Conservation (phyloP, 1,284 basidiomycete genomes). For the Austropuccinia psidii region DNA sequence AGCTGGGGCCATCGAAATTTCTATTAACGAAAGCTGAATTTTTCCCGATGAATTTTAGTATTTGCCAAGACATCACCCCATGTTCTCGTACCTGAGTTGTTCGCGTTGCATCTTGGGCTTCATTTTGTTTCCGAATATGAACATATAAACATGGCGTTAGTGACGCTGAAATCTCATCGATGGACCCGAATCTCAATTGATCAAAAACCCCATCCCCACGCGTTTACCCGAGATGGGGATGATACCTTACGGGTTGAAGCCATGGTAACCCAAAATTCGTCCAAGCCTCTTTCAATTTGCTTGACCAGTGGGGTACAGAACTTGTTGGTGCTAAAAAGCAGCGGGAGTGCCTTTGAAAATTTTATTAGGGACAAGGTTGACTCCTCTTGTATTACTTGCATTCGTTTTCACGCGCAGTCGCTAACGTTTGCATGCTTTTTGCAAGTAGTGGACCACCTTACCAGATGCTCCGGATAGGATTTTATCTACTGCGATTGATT, state of each 20-base stretch:
- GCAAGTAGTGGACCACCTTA: conserved; percentile 35
- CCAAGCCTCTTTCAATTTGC: conserved; percentile 53
- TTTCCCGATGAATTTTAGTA: conserved; percentile 52
- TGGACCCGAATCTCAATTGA: conserved; percentile 72
- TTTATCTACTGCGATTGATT: conserved; percentile 46
- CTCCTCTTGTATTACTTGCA: neutral
- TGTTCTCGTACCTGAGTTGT: conserved; percentile 70
- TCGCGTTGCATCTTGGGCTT: conserved; percentile 74
- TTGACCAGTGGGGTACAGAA: conserved; percentile 66
- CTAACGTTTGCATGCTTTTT: neutral
- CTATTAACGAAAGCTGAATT: neutral
- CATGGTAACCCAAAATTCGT: conserved; percentile 55
- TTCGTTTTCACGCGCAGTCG: neutral
- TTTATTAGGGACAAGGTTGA: conserved; percentile 67
- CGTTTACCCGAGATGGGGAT: conserved; percentile 80
- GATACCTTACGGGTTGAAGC: conserved; percentile 65
- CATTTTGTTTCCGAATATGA: conserved; percentile 77
- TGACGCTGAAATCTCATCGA: conserved; percentile 71
- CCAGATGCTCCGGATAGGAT: conserved; percentile 44
- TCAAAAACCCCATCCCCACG: conserved; percentile 60
- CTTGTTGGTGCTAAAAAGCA: conserved; percentile 79
- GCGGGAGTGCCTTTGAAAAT: conserved; percentile 73
- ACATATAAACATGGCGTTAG: conserved; percentile 56
- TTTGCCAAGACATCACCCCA: conserved; percentile 79
- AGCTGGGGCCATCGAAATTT: neutral